Evolutionary conservation across 176 grass and related monocot species (phyloP), one percentile per base, ranked within the genome.

Genomic region (Secale cereale): DNA sequence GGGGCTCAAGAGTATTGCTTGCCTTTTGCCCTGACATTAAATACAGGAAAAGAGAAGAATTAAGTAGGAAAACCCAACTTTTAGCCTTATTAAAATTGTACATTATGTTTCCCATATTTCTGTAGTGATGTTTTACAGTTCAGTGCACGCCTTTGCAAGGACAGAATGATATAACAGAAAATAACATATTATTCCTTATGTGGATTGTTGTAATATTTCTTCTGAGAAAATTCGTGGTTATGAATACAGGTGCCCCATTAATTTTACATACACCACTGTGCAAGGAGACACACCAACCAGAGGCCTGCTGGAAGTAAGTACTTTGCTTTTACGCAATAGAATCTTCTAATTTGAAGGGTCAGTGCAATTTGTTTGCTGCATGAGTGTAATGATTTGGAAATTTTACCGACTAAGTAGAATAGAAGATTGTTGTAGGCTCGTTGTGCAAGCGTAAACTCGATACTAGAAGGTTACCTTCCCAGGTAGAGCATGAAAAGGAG

Each of bases 301-400:
- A 82, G 50, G 43, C 68, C 68, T 80, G 29, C 59, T 94, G 93
- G 93, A 94, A 88, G 93, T 94, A 90, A 94, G 93, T 66, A 69
- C 39, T 75, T 81, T 33, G 0, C 26, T 15, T 77, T 74, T 69
- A 29, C 59, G 45, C 66, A 70, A 78, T 52, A 77, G 26, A 63
- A 35, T 64, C 22, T 82, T 75, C 22, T 36, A 29, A 9, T 29
- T 48, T 46, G 9, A 52, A 75, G 43, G 17, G 14, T 11, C 29
- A 27, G 72, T 50, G 26, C 25, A 52, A 75, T 52, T 74, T 74
- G 14, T 74, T 46, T 74, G 26, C 41, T 74, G 41, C 71, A 28
- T 20, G 72, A 82, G 68, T 59, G 33, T 82, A 82, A 70, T 82
- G 65, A 82, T 71, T 59, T 57, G 4, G n/a, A 84, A 65, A 30